Conservation (phyloP, 2,329 filamentous ascomycete genomes). For the Cephalotrichum gorgonifer region DNA sequence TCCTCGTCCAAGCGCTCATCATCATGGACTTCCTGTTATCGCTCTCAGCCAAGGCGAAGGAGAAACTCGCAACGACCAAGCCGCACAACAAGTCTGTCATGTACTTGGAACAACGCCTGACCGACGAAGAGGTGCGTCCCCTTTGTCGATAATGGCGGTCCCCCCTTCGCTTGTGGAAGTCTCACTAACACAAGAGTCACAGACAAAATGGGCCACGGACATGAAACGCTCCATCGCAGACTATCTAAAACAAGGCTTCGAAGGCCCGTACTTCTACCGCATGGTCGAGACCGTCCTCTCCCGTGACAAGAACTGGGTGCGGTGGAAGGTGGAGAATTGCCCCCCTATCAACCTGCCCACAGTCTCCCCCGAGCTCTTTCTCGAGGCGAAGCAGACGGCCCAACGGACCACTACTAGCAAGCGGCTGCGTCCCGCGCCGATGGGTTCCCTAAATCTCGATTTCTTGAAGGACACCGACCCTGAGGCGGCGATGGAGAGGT, state of each 20-base stretch:
- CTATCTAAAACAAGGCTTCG: conserved; percentile 69
- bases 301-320: conserved; percentile 96
- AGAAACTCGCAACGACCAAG: conserved; percentile 59
- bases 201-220: conserved; percentile 74
- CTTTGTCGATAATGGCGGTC: too few species aligned
- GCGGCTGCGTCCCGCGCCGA: conserved; percentile 55
- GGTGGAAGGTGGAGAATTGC: conserved; percentile 95
- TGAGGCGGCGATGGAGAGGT: conserved; percentile 44
- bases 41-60: conserved; percentile 70
- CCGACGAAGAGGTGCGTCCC: conserved; percentile 67
- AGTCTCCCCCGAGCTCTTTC: conserved; percentile 58
- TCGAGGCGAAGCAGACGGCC: conserved; percentile 56
- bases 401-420: conserved; percentile 60
- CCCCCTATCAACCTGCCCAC: conserved; percentile 71
- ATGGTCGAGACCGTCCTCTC: conserved; percentile 96
- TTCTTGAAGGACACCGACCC: conserved; percentile 44
- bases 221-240: conserved; percentile 72
- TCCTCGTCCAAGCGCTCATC: conserved; percentile 90
- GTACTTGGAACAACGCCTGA: conserved; percentile 64
- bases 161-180: not conserved
- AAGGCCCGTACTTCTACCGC: conserved; percentile 88
- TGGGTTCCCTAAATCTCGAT: conserved; percentile 64
- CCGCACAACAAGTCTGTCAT: conserved; percentile 76
- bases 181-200: conserved; percentile 9
- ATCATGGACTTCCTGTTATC: conserved; percentile 93